A percentile compares a stretch with the other conserved stretches of the same genome.
Conservation (phyloP, 306 rosid species). For the Astragalus membranaceus region DNA sequence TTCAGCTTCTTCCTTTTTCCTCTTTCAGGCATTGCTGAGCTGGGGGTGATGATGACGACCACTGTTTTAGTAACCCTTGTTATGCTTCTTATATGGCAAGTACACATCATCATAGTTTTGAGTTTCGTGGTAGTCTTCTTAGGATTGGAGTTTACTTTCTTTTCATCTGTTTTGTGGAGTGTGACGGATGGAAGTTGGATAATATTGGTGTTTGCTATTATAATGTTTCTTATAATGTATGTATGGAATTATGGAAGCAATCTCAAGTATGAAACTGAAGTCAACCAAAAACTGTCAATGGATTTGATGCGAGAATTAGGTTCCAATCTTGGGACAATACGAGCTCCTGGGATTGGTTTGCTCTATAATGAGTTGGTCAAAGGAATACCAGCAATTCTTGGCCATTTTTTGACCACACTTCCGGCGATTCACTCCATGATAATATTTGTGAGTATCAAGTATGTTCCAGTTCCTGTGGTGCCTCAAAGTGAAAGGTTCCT, state of each 20-base stretch:
- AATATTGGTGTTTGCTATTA: conserved; percentile 74
- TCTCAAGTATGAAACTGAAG: conserved; percentile 95
- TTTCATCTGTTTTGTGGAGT: conserved; percentile 87
- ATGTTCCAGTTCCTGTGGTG: conserved; percentile 84
- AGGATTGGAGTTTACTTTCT: conserved; percentile 82
- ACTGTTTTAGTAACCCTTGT: conserved; percentile 83
- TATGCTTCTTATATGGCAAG: conserved; percentile 99
- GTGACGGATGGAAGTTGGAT: conserved; percentile 99
- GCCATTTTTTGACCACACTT: conserved; percentile 82
- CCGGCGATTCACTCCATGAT: conserved; percentile 71
- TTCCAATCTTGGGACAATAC: conserved; percentile 83
- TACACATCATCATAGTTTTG: conserved; percentile 68
- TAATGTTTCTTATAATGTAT: conserved; percentile 81
- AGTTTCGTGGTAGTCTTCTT: conserved; percentile 60
- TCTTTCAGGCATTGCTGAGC: conserved; percentile 88
- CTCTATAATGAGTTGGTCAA: conserved; percentile 92
- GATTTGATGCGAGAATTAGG: conserved; percentile 91
- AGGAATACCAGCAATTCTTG: conserved; percentile 95
- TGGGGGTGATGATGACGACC: conserved; percentile 99
- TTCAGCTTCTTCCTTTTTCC: conserved; percentile 15
- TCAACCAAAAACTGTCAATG: conserved; percentile 80
- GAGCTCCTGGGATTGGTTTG: conserved; percentile 98
- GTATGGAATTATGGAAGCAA: conserved; percentile 98
- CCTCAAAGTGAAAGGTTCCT: conserved; percentile 98
- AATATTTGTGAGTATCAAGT: conserved; percentile 90